Base-by-base conservation (phyloP, 2,329 filamentous ascomycete species). In the Aaosphaeria arxii region DNA sequence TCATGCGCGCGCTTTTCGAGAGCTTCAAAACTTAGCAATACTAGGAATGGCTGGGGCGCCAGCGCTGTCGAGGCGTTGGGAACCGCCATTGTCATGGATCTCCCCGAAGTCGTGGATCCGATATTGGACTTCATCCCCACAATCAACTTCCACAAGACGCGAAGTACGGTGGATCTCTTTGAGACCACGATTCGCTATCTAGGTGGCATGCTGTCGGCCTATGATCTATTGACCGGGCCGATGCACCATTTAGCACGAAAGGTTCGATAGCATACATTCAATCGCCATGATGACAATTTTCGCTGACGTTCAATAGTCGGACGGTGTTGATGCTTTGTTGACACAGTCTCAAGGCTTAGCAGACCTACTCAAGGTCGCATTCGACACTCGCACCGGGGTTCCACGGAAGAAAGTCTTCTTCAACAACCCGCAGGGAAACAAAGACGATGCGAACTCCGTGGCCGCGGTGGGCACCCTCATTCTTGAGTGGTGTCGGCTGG, bases 401-500 rank as follows among this genome's bases (percentile, higher is more conserved):
- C 88, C 89, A 0, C 79, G 82, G 55, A 89, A 89, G 58, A 78
- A 76, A 32, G 63, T 94, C 41, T 74, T 77, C 58, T 81, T 89
- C 57, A 73, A 75, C 42, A 79, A 80, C 0, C 77, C 78, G 40
- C 71, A 77, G 1, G 71, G 66, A 0, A 41, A 47, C n/a, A 59
- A 59, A 33, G 55, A 54, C 17, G 44, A 59, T 32, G 81, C 76
- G 6, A 91, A 88, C 63, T 84, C 85, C 7, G 71, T 92, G 32
- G 89, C 88, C 30, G 87, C 85, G 5, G 81, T 84, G 17, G 89
- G 89, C 13, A 88, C 87, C 1, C 72, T 94, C 31, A 82, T 90
- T 0, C 76, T 94, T 1, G 89, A 94, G 70, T 92, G 88, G 88
- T 88, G 86, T 5, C 85, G 79, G 6, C 77, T 94, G 9, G 87